A percentile compares a stretch with the other conserved stretches of the same genome.
phyloP scores from a whole-genome alignment of 805 yeast species.

The Hanseniaspora occidentalis region DNA sequence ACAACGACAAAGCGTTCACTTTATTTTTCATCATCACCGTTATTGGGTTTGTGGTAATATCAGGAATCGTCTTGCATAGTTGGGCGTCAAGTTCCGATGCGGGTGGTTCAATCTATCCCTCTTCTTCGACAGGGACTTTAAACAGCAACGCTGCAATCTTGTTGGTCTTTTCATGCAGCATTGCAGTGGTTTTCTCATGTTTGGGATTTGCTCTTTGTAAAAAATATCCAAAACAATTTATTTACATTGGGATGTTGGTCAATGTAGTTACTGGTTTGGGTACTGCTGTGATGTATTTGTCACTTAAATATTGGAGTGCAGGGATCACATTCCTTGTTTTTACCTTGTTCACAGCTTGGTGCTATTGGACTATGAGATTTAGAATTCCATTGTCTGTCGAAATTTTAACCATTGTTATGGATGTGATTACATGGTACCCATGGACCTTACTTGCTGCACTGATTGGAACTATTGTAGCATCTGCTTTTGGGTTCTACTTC shows the following conservation, averaged over 20 bases:
- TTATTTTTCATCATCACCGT: slow-evolving; percentile 37
- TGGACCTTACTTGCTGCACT: slow-evolving; percentile 50
- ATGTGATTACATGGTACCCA: slow-evolving; percentile 63
- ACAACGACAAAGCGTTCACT: slow-evolving; percentile 64
- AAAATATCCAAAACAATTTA: slow-evolving; percentile 51
- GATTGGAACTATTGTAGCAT: slow-evolving; percentile 45
- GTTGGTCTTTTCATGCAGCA: slow-evolving; percentile 50
- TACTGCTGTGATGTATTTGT: slow-evolving; percentile 64
- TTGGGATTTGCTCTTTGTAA: slow-evolving; percentile 51
- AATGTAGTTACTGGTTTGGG: slow-evolving; percentile 62
- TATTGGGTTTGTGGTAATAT: slow-evolving; percentile 58
- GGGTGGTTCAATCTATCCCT: slow-evolving; percentile 52
- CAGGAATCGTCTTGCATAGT: slow-evolving; percentile 55
- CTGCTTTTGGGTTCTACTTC: slow-evolving; percentile 55
- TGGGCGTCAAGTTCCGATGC: slow-evolving; percentile 43
- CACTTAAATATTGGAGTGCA: slow-evolving; percentile 59
- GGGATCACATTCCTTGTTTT: slow-evolving; percentile 65
- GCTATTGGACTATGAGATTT: slow-evolving; percentile 59
- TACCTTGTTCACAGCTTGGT: slow-evolving; percentile 49
- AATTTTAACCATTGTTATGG: slow-evolving; percentile 58
- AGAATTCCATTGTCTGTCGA: slow-evolving; percentile 68
- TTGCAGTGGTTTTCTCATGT: slow-evolving; percentile 46
- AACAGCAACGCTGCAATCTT: slow-evolving; percentile 65
- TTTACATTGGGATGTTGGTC: slow-evolving; percentile 52
- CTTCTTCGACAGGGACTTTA: slow-evolving; percentile 43